Conservation (phyloP, 192 early-diverging fungal species). For the Phycomyces blakesleeanus region DNA sequence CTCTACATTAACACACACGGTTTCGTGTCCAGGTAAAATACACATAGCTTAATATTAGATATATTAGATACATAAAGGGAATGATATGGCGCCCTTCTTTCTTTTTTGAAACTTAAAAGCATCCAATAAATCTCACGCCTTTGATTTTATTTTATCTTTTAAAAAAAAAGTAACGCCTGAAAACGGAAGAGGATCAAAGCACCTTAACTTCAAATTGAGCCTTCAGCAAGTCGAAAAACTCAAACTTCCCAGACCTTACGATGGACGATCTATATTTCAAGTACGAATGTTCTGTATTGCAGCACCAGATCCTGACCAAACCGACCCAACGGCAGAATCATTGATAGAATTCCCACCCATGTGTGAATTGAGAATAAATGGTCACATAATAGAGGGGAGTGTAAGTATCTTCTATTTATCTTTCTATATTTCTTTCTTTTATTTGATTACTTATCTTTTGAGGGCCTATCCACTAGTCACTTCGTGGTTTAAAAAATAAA, state of each 20-base stretch:
- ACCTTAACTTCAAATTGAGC: too few species aligned
- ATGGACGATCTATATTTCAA: background rate
- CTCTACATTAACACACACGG: background rate
- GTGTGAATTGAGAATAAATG: constrained; percentile 16
- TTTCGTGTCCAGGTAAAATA: constrained; percentile 1
- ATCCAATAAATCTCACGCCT: too few species aligned
- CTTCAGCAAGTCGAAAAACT: too few species aligned
- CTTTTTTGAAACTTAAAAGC: too few species aligned
- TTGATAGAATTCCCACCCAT: constrained; percentile 8
- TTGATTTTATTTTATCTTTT: background rate
- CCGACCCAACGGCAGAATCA: too few species aligned
- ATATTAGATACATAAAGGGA: too few species aligned
- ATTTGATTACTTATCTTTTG: too few species aligned
- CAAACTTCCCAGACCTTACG: background rate
- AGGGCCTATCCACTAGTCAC: too few species aligned
- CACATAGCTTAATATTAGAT: background rate
- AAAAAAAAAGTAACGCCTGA: background rate
- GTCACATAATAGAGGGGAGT: background rate
- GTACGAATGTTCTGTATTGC: constrained; percentile 7
- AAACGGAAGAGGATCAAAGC: too few species aligned
- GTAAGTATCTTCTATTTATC: constrained; percentile 2
- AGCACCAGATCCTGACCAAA: too few species aligned
- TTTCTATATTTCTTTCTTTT: too few species aligned
- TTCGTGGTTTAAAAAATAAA: constrained; percentile 52
- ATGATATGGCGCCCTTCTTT: too few species aligned